These are phyloP conservation scores for Aspergillus intermedius DNA, from an alignment of 2,329 filamentous ascomycete genomes.

Conservation along the genomic window DNA sequence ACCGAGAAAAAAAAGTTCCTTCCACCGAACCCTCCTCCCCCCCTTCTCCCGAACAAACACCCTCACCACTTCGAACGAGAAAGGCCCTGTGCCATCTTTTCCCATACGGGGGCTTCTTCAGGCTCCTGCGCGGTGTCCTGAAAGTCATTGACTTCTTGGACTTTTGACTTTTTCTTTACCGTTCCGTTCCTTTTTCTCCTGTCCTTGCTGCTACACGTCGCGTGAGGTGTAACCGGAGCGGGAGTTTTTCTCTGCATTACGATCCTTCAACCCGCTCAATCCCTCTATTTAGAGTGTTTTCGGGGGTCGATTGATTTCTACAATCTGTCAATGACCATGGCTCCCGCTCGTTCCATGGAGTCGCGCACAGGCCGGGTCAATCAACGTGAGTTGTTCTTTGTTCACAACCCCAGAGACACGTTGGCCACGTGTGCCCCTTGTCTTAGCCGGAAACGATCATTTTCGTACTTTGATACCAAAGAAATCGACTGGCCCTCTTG, in stretches of 20 bases:
- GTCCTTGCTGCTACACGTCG: conserved; percentile 11
- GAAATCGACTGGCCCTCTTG: background rate
- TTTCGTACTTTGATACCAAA: too few relatives aligned
- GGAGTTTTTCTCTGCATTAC: conserved; percentile 3
- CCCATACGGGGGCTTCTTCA: background rate
- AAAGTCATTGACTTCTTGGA: conserved; percentile 1
- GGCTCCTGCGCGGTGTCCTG: background rate
- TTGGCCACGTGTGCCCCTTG: conserved; percentile 6
- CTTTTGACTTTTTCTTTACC: conserved; percentile 8
- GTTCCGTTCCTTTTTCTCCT: conserved; percentile 4
- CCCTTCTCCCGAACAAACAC: conserved; percentile 8
- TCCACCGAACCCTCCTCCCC: conserved; percentile 20
- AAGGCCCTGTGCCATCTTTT: conserved; percentile 5
- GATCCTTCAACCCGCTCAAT: conserved; percentile 4
- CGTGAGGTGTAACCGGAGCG: conserved; percentile 6
- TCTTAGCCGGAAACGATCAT: background rate
- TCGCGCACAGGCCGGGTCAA: conserved; percentile 44
- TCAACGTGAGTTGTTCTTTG: conserved; percentile 41
- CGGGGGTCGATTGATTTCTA: background rate
- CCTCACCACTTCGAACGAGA: conserved; percentile 2
- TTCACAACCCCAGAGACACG: conserved; percentile 12
- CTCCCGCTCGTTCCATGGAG: conserved; percentile 41
- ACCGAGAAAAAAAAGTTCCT: conserved; percentile 20
- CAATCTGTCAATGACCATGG: conserved; percentile 25
- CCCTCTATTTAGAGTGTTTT: conserved; percentile 3